phyloP scores from a whole-genome alignment of 1,284 basidiomycete genomes.

The Puccinia polysora region DNA sequence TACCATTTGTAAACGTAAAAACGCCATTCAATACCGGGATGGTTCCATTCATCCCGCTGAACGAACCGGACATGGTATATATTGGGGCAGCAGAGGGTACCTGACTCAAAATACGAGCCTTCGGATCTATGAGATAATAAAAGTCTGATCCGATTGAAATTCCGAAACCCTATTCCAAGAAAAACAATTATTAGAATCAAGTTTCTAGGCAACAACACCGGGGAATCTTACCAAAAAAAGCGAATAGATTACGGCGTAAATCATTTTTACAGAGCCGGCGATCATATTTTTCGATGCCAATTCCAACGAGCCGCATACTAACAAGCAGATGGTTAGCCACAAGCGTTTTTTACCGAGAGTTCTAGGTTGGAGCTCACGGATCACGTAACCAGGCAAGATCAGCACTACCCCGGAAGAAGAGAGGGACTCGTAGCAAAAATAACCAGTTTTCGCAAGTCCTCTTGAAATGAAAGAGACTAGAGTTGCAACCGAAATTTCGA shows the following conservation, averaged over 20 bases:
- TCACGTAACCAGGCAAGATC: conserved; percentile 63
- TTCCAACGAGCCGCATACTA: conserved; percentile 72
- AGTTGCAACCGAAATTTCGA: conserved; percentile 77
- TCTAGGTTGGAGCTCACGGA: too few species aligned
- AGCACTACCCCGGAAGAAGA: conserved; percentile 53
- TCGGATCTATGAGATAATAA: conserved; percentile 69
- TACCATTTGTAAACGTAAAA: conserved; percentile 67
- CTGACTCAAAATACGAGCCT: conserved; percentile 60
- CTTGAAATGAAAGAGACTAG: conserved; percentile 74
- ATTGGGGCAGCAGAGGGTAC: conserved; percentile 58
- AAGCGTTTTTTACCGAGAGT: conserved; percentile 53
- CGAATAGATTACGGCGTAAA: conserved; percentile 80
- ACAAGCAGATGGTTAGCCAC: conserved; percentile 50
- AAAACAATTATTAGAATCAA: conserved; percentile 14
- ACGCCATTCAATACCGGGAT: conserved; percentile 64
- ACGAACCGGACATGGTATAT: conserved; percentile 62
- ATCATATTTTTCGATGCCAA: conserved; percentile 82
- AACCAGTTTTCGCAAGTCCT: conserved; percentile 65
- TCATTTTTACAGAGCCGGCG: conserved; percentile 81
- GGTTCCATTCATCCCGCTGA: conserved; percentile 62
- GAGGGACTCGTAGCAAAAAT: conserved; percentile 68
- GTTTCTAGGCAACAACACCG: conserved; percentile 32
- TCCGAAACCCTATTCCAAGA: conserved; percentile 63
- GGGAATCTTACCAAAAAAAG: conserved; percentile 63
- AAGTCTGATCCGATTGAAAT: conserved; percentile 81